phyloP scores from a whole-genome alignment of 2,329 filamentous ascomycete species.

The Colletotrichum sublineola region DNA sequence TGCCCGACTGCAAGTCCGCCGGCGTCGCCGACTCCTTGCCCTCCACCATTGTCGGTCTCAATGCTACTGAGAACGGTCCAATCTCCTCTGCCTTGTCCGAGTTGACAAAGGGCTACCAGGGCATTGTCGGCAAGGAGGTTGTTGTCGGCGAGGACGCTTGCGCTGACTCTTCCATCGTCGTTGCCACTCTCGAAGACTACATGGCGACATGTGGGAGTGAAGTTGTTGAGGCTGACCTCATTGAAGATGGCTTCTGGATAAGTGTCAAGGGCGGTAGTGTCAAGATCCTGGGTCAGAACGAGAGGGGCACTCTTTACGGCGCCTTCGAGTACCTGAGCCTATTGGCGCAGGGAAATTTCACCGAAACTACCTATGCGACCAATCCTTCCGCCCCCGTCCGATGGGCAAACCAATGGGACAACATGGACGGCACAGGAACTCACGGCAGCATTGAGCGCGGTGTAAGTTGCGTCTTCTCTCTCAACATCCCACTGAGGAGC shows the following conservation, averaged over 20 bases:
- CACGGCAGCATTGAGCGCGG: conserved; percentile 74
- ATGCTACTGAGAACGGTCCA: conserved; percentile 66
- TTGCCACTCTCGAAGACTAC: conserved; percentile 45
- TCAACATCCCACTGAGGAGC: neutral
- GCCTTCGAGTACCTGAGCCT: conserved; percentile 77
- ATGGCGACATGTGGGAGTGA: conserved; percentile 58
- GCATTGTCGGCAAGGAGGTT: conserved; percentile 67
- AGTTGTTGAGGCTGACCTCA: conserved; percentile 53
- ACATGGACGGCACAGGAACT: conserved; percentile 63
- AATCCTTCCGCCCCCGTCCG: conserved; percentile 73
- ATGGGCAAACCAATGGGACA: conserved; percentile 83
- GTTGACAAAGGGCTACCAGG: conserved; percentile 67
- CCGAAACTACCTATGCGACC: conserved; percentile 55
- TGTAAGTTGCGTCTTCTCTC: conserved; percentile 8
- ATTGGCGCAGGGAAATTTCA: conserved; percentile 70
- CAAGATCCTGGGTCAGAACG: conserved; percentile 73
- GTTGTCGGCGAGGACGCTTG: conserved; percentile 46
- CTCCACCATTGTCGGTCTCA: conserved; percentile 65
- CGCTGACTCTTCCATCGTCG: conserved; percentile 37
- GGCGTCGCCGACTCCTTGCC: conserved; percentile 58
- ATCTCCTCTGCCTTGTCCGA: conserved; percentile 72
- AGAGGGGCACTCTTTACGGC: conserved; percentile 77
- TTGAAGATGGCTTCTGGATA: conserved; percentile 73
- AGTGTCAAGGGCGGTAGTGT: conserved; percentile 61
- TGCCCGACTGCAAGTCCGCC: conserved; percentile 50